A percentile compares a stretch with the other conserved stretches of the same genome.
Conservation (phyloP, 208 protist species). For the Leishmania tarentolae region DNA sequence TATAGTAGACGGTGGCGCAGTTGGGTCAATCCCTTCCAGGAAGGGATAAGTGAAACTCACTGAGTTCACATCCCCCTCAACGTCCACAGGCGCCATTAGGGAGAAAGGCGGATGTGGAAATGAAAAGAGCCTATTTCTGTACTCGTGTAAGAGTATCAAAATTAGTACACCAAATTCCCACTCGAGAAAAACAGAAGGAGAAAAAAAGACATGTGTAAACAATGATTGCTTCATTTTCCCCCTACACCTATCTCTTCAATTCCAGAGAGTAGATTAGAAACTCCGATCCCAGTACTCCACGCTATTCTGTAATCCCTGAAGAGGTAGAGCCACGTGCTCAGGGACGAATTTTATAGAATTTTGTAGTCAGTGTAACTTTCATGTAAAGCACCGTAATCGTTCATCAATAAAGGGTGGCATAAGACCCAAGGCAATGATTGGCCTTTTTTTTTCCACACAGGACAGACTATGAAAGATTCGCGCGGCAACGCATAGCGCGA, state of each 20-base stretch:
- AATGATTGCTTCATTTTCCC: neutral
- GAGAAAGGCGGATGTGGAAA: neutral
- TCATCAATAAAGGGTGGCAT: neutral
- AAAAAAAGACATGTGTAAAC: neutral
- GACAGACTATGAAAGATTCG: neutral
- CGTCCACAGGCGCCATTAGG: neutral
- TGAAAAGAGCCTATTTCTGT: neutral
- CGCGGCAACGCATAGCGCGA: slow-evolving; percentile 3
- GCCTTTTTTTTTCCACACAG: neutral
- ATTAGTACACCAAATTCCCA: neutral
- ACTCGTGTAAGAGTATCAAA: neutral
- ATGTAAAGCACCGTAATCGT: neutral
- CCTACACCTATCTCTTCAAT: neutral
- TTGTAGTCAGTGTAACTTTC: neutral
- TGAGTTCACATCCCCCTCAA: slow-evolving; percentile 29
- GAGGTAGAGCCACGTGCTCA: neutral
- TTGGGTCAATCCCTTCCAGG: slow-evolving; percentile 64
- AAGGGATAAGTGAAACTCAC: slow-evolving; percentile 80
- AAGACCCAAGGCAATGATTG: neutral
- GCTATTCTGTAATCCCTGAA: neutral
- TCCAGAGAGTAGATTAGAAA: neutral
- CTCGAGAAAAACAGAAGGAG: neutral
- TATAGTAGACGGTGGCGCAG: slow-evolving; percentile 65
- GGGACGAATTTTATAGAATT: neutral
- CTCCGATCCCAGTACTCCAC: neutral